A percentile compares a stretch with the other conserved stretches of the same genome.
Conservation (phyloP, 1,284 basidiomycete species). For the Cerioporus squamosus region DNA sequence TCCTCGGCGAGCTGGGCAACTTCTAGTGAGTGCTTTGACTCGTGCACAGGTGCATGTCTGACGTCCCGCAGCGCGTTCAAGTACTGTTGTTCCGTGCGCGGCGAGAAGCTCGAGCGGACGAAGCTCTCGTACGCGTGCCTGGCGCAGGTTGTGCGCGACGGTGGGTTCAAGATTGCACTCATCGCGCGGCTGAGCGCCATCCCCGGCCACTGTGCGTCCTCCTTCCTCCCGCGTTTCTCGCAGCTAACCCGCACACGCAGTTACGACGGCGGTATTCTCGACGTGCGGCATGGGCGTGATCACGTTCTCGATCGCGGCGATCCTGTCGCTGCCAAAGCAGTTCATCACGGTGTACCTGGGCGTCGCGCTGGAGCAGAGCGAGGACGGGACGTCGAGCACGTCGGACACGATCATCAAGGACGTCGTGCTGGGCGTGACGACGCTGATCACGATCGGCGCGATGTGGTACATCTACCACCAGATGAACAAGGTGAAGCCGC, state of each 20-base stretch:
- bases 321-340: conserved; percentile 81
- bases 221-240: neutral
- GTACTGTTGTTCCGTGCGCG: conserved; percentile 63
- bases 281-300: conserved; percentile 80
- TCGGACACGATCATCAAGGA: conserved; percentile 67
- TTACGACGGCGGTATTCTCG: conserved; percentile 79
- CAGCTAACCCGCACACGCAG: conserved; percentile 23
- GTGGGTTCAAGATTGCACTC: conserved; percentile 79
- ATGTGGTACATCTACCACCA: conserved; percentile 84
- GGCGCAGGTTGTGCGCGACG: conserved; percentile 76
- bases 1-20: conserved; percentile 72
- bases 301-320: conserved; percentile 71
- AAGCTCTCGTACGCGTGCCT: conserved; percentile 80
- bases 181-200: conserved; percentile 80
- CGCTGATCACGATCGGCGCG: conserved; percentile 75
- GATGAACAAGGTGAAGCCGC: conserved; percentile 78
- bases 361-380: conserved; percentile 50
- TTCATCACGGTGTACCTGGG: conserved; percentile 78
- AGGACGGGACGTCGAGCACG: conserved; percentile 40
- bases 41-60: neutral
- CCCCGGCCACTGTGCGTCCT: conserved; percentile 69
- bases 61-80: conserved; percentile 57
- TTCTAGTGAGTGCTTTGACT: conserved; percentile 57
- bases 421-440: conserved; percentile 62
- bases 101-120: conserved; percentile 72